These are phyloP conservation scores for Mycosphaerelloides madeirae DNA, from an alignment of 2,329 filamentous ascomycete genomes.

Conservation along the genomic window DNA sequence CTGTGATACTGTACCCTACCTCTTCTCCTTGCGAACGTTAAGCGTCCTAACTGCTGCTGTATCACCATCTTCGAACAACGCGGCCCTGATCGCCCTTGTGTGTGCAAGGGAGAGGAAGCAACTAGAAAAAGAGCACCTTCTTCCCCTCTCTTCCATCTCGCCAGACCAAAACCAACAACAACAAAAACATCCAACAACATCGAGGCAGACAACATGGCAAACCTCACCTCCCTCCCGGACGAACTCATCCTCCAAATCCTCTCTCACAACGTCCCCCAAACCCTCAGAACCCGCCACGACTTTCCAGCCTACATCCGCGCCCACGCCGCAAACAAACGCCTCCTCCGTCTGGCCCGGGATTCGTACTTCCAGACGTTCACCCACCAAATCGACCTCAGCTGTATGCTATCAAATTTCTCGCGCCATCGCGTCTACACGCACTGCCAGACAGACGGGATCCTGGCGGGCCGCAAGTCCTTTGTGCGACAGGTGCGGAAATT, in stretches of 20 bases:
- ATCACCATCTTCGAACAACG: too few species aligned
- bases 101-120: too few species aligned
- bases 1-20: background rate
- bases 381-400: background rate
- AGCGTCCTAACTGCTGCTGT: too few species aligned
- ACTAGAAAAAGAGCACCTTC: too few species aligned
- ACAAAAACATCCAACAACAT: background rate
- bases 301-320: conserved; percentile 2
- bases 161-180: background rate
- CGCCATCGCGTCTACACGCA: background rate
- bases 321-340: conserved; percentile 1
- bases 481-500: background rate
- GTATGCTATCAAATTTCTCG: background rate
- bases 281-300: conserved; percentile 3
- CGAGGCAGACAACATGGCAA: conserved; percentile 5
- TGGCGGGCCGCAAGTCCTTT: background rate
- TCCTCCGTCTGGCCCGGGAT: conserved; percentile 6
- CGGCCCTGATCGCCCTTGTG: too few species aligned
- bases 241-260: conserved; percentile 8
- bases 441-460: background rate
- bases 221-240: conserved; percentile 6
- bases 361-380: conserved; percentile 2
- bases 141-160: too few species aligned
- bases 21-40: too few species aligned
- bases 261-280: conserved; percentile 4